phyloP scores from a whole-genome alignment of 148 eudicot species.

The Vaccinium darrowii region DNA sequence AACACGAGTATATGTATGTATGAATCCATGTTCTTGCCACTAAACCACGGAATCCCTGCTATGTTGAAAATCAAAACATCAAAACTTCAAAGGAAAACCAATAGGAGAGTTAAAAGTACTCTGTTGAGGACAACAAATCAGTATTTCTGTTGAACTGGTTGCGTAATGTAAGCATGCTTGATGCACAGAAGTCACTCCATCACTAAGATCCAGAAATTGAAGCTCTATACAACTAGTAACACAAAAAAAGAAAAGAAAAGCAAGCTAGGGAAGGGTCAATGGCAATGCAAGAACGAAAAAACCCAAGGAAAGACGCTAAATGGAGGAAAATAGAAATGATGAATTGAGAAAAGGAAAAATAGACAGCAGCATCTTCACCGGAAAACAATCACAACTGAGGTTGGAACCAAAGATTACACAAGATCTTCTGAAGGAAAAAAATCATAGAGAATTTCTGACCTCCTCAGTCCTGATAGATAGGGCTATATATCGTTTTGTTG shows the following conservation, averaged over 20 bases:
- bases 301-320: neutral
- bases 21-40: no score
- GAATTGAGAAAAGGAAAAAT: neutral
- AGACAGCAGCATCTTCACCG: constrained; percentile 18
- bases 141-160: no score
- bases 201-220: neutral
- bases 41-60: neutral
- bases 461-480: constrained; percentile 34
- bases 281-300: neutral
- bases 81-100: neutral
- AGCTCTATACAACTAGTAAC: neutral
- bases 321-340: neutral
- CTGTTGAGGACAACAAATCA: neutral
- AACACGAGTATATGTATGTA: neutral
- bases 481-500: constrained; percentile 28
- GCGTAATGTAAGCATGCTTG: neutral
- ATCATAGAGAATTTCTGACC: constrained; percentile 25
- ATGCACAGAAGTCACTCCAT: neutral
- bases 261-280: neutral
- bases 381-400: constrained; percentile 34
- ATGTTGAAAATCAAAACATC: neutral
- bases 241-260: neutral
- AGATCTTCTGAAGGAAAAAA: constrained; percentile 25
- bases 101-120: neutral
- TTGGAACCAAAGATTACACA: constrained; percentile 21